Conservation (phyloP, 257 asterid genomes). For the Penstemon newberryi region DNA sequence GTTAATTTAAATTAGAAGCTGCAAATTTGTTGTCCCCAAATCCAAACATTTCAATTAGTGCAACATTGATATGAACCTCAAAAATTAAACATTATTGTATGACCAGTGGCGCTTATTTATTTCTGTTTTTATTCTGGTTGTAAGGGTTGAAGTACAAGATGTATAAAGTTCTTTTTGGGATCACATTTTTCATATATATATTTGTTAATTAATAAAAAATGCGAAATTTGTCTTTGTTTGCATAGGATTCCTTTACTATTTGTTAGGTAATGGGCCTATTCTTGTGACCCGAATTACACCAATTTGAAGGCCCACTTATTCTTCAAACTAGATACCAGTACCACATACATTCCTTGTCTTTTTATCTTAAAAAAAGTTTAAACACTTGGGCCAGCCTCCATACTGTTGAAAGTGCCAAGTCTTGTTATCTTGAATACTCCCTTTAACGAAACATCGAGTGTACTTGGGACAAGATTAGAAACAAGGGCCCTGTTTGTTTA, state of each 20-base stretch:
- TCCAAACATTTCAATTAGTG: too few relatives aligned
- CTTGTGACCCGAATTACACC: neutral
- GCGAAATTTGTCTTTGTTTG: neutral
- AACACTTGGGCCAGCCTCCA: slow-evolving; percentile 28
- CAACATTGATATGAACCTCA: too few relatives aligned
- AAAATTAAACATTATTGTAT: too few relatives aligned
- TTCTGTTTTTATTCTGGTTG: too few relatives aligned
- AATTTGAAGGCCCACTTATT: slow-evolving; percentile 32
- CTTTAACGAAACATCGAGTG: slow-evolving; percentile 23
- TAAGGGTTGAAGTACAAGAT: too few relatives aligned
- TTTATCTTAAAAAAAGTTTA: neutral
- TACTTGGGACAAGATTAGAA: slow-evolving; percentile 22
- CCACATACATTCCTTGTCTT: neutral
- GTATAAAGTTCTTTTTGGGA: neutral
- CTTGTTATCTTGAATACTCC: slow-evolving; percentile 38
- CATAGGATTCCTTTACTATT: slow-evolving; percentile 1
- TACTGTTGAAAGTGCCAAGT: slow-evolving; percentile 48
- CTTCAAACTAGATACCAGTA: neutral
- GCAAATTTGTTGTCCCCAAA: too few relatives aligned
- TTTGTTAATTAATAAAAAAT: neutral
- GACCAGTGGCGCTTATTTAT: too few relatives aligned
- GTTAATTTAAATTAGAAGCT: too few relatives aligned
- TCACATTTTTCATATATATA: slow-evolving; percentile 8
- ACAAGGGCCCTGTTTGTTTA: too few relatives aligned
- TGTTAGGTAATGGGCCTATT: slow-evolving; percentile 24